phyloP scores from a whole-genome alignment of 441 rosid genomes.

The Aquilaria agallochum region DNA sequence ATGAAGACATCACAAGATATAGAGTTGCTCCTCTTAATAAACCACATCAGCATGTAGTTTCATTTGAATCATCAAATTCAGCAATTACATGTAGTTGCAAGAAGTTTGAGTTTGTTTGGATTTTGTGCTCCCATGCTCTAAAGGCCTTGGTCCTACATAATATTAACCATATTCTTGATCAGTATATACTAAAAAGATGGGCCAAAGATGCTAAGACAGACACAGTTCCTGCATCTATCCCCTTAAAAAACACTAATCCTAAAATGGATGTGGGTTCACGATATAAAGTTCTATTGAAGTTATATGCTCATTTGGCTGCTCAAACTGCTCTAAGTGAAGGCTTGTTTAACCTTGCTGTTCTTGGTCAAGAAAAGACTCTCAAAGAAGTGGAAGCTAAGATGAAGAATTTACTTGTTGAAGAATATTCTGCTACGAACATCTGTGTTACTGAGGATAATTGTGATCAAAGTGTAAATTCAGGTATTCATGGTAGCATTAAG shows the following conservation, averaged over 20 bases:
- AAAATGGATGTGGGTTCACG: background rate
- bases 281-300: background rate
- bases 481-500: background rate
- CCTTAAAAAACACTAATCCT: background rate
- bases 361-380: background rate
- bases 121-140: background rate
- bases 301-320: background rate
- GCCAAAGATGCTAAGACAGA: background rate
- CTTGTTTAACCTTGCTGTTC: background rate
- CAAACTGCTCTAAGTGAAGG: background rate
- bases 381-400: background rate
- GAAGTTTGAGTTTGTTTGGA: too few relatives aligned
- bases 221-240: background rate
- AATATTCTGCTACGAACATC: too few relatives aligned
- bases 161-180: background rate
- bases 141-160: background rate
- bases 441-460: background rate
- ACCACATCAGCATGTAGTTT: too few relatives aligned
- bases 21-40: background rate
- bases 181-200: background rate
- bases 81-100: too few relatives aligned
- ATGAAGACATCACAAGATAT: background rate
- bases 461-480: background rate
- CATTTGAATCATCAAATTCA: too few relatives aligned
- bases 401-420: too few relatives aligned